Base-by-base conservation (phyloP, 2,329 filamentous ascomycete species). In the Pestalotiopsis sp. region DNA sequence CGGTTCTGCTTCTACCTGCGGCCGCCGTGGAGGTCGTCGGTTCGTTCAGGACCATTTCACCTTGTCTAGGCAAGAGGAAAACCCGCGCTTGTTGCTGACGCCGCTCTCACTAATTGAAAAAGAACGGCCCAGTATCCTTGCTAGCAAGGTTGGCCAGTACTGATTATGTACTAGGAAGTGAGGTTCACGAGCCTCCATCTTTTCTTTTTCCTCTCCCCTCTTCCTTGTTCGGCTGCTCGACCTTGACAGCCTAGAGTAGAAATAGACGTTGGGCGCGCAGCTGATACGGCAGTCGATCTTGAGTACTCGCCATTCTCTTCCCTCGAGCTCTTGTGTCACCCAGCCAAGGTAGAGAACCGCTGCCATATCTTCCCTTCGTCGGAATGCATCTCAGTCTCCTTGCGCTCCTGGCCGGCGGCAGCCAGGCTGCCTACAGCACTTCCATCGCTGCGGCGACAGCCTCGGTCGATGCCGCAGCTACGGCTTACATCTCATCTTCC, bases 401-500 rank as follows among this genome's bases (percentile, higher is more conserved):
- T n/a, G 67, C 65, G n/a, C 38, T 58, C 59, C 62, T 66, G 44
- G 67, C 61, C 35, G 38, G 60, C 10, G 13, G 39, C 58, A 35
- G 57, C 40, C 58, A 61, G 14, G 30, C 58, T 26, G 58, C 30
- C 52, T 52, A 22, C 55, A n/a, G 20, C 66, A 64, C 66, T 20
- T 59, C 68, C 26, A 68, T 62, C 17, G 35, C 70, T 26, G 66
- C 69, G 48, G 67, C 66, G 56, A 64, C 71, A 9, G 66, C 67
- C 11, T 65, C 73, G 38, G 68, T 72, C 4, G 20, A 9, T 52
- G 44, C 17, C 17, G 20, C 44, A 13, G 71, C 75, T 7, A 68
- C 75, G 56, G 78, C 79, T 1, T 81, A 74, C 68, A 73, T 72
- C 65, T 81, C 81, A 1, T 78, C 78, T 1, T 76, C 76, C 1